Percentiles rank a stretch among this genome's conserved stretches.
Evolutionary conservation across 352 stramenopile species (phyloP).

Genomic region (Pythium aphanidermatum): DNA sequence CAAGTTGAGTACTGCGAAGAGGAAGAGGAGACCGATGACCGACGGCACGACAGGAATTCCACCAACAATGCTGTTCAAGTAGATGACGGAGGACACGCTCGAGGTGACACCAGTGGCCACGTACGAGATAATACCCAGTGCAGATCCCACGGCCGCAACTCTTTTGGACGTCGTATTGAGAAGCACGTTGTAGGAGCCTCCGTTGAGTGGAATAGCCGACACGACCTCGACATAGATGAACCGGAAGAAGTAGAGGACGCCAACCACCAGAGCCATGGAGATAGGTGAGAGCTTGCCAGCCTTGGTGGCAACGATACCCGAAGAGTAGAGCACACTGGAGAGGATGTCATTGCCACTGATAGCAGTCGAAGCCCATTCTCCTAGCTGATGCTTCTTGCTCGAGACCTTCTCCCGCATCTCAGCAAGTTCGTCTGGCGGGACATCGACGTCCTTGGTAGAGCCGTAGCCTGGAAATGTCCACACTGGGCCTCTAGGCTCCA

Average conservation of each 20-base stretch:
- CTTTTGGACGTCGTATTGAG: conserved; percentile 83
- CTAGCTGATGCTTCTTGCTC: conserved; percentile 27
- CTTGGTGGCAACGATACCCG: conserved; percentile 29
- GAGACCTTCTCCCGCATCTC: conserved; percentile 13
- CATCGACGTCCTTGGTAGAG: conserved; percentile 20
- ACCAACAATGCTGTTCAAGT: conserved; percentile 73
- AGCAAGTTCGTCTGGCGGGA: conserved; percentile 15
- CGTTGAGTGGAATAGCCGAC: conserved; percentile 79
- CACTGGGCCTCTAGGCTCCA: conserved; percentile 2
- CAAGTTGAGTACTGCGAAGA: conserved; percentile 68
- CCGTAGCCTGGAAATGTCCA: conserved; percentile 10
- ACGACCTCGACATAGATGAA: conserved; percentile 82
- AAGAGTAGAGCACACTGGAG: conserved; percentile 69
- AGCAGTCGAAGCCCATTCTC: conserved; percentile 71
- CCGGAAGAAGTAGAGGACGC: conserved; percentile 38
- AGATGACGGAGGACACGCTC: conserved; percentile 61
- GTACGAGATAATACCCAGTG: conserved; percentile 82
- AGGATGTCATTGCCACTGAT: conserved; percentile 88
- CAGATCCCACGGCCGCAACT: conserved; percentile 59
- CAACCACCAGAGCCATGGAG: conserved; percentile 51
- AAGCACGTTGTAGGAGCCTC: conserved; percentile 82
- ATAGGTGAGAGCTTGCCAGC: conserved; percentile 71
- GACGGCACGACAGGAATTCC: conserved; percentile 35
- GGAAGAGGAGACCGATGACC: conserved; percentile 42
- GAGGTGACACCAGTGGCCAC: conserved; percentile 68